Evolutionary conservation across 805 yeast species (phyloP).

Genomic region (Yamadazyma scolyti): DNA sequence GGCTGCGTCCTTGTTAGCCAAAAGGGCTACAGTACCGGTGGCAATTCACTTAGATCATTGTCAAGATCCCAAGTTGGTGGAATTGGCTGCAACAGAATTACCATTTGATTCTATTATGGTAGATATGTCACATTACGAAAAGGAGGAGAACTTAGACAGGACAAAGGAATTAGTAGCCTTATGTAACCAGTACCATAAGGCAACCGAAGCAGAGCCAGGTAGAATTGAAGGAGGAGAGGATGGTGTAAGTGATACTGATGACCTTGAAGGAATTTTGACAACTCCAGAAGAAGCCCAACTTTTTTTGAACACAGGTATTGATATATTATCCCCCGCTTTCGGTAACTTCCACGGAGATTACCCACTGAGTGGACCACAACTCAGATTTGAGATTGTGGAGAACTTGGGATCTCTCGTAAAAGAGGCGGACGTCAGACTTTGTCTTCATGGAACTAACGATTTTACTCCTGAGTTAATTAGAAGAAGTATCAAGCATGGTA

Average conservation of each 20-base stretch:
- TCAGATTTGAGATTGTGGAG: conserved; percentile 19
- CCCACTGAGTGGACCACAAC: conserved; percentile 28
- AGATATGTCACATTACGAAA: conserved; percentile 34
- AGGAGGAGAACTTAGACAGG: conserved; percentile 24
- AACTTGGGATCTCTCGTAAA: conserved; percentile 14
- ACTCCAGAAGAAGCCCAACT: conserved; percentile 27
- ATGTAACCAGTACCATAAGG: conserved; percentile 22
- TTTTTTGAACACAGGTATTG: conserved; percentile 31
- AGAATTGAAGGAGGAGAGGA: conserved; percentile 38
- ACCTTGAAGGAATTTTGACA: conserved; percentile 26
- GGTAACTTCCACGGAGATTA: conserved; percentile 37
- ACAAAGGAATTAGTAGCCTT: conserved; percentile 24
- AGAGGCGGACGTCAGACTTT: conserved; percentile 18
- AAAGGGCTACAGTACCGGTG: conserved; percentile 29
- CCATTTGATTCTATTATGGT: conserved; percentile 39
- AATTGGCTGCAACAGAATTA: conserved; percentile 23
- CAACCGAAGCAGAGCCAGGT: conserved; percentile 38
- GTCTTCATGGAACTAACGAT: conserved; percentile 32
- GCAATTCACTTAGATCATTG: conserved; percentile 35
- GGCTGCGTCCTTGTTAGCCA: conserved; percentile 19
- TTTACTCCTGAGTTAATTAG: conserved; percentile 22
- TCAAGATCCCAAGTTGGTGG: conserved; percentile 24
- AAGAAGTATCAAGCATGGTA: conserved; percentile 20
- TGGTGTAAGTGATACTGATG: conserved; percentile 21
- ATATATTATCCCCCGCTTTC: conserved; percentile 32